Evolutionary conservation across 2,329 filamentous ascomycete species (phyloP).

Genomic region (Blastomyces gilchristii): DNA sequence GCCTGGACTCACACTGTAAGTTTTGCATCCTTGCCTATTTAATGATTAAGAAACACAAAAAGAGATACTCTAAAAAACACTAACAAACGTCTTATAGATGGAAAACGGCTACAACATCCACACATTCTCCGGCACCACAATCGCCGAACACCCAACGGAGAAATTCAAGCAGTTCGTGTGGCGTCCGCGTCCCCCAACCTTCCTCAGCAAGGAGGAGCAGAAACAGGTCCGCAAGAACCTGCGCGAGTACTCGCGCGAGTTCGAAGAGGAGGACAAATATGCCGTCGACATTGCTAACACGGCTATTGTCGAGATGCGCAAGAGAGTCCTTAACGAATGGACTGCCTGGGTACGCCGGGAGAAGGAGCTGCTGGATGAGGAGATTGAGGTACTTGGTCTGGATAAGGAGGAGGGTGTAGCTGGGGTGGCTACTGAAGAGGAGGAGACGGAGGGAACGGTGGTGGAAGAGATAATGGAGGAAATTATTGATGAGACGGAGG

Average conservation of each 20-base stretch:
- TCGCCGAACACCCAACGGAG: slow-evolving; percentile 84
- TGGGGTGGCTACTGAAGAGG: slow-evolving; percentile 43
- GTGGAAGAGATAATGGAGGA: slow-evolving; percentile 87
- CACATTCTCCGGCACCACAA: slow-evolving; percentile 82
- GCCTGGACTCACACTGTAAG: slow-evolving; percentile 93
- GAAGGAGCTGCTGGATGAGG: slow-evolving; percentile 60
- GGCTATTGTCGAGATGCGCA: slow-evolving; percentile 80
- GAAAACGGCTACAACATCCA: slow-evolving; percentile 98
- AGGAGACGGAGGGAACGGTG: slow-evolving; percentile 59
- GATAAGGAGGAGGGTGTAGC: slow-evolving; percentile 52
- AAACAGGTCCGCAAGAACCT: slow-evolving; percentile 97
- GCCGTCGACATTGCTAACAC: slow-evolving; percentile 89
- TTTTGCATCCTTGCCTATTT: slow-evolving; percentile 14
- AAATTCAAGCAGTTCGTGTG: slow-evolving; percentile 97
- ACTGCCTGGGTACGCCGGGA: slow-evolving; percentile 66
- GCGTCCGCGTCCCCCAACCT: slow-evolving; percentile 82
- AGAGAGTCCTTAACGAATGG: slow-evolving; percentile 81
- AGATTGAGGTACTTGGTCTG: slow-evolving; percentile 58
- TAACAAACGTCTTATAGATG: slow-evolving; percentile 52
- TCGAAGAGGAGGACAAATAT: slow-evolving; percentile 90
- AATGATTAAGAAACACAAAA: not conserved
- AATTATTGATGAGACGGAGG: slow-evolving; percentile 72
- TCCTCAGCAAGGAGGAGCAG: slow-evolving; percentile 93
- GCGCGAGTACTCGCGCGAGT: slow-evolving; percentile 86
- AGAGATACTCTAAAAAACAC: slow-evolving; percentile 3